A percentile compares a stretch with the other conserved stretches of the same genome.
These are phyloP conservation scores for Vitis rupestris DNA, from an alignment of 164 flowering plant species.

Conservation along the genomic window DNA sequence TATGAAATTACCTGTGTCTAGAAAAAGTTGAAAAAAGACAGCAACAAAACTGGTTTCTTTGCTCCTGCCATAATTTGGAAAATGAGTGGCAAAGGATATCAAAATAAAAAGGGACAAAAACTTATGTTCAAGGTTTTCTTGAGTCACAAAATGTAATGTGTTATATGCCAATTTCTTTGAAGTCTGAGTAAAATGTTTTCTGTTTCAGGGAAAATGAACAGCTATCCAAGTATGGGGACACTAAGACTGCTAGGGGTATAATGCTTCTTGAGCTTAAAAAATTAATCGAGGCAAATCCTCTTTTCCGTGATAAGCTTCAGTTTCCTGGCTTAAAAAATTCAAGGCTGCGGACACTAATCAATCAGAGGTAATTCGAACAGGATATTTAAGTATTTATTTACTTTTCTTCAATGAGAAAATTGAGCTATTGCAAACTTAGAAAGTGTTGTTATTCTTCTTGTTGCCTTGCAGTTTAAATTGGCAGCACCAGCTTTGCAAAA, in stretches of 20 bases:
- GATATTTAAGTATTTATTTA: background rate
- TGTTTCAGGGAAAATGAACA: conserved; percentile 37
- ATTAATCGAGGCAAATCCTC: conserved; percentile 44
- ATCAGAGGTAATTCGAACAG: conserved; percentile 32
- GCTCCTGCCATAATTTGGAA: too few species aligned
- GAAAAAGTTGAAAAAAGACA: too few species aligned
- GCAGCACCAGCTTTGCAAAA: conserved; percentile 56
- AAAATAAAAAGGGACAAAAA: background rate
- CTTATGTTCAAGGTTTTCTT: background rate
- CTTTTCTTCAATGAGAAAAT: background rate
- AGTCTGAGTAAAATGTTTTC: background rate
- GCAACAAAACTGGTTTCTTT: too few species aligned
- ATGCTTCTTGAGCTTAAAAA: conserved; percentile 43
- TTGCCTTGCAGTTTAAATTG: conserved; percentile 39
- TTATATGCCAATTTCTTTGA: background rate
- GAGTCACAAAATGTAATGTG: background rate
- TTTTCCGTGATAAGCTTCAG: conserved; percentile 48
- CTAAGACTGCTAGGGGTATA: conserved; percentile 42
- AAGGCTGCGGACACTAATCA: conserved; percentile 41
- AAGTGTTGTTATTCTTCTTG: background rate
- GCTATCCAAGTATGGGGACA: conserved; percentile 42
- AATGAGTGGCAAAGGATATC: too few species aligned
- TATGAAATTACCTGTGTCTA: too few species aligned
- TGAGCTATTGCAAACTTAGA: background rate
- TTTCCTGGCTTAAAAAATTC: conserved; percentile 42